Conservation (phyloP, 1,284 basidiomycete species). For the Sanghuangporus weigelae region DNA sequence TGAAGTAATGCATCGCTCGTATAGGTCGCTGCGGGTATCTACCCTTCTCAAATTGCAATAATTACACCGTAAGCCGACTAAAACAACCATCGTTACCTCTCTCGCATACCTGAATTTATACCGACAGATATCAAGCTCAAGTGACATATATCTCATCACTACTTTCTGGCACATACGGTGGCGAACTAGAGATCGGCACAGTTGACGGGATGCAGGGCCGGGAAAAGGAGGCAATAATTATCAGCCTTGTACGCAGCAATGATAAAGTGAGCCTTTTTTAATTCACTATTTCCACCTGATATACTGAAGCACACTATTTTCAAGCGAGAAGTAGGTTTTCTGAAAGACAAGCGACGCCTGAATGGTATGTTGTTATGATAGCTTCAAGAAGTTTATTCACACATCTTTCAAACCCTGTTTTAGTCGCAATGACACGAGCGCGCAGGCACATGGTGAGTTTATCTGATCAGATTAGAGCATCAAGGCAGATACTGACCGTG, state of each 20-base stretch:
- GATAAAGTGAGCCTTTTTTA: conserved; percentile 45
- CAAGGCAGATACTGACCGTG: neutral
- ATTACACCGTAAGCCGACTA: conserved; percentile 71
- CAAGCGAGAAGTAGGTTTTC: conserved; percentile 84
- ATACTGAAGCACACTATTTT: conserved; percentile 5
- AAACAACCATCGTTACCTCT: neutral
- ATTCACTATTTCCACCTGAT: neutral
- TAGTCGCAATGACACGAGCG: conserved; percentile 92
- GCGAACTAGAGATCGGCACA: conserved; percentile 80
- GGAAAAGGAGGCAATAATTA: conserved; percentile 86
- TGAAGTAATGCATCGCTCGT: neutral
- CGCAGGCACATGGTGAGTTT: conserved; percentile 76
- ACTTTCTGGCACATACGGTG: conserved; percentile 62
- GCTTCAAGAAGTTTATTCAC: neutral
- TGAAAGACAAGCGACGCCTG: conserved; percentile 84
- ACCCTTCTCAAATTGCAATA: conserved; percentile 76
- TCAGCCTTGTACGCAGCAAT: conserved; percentile 87
- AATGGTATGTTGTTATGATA: conserved; percentile 53
- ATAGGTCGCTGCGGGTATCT: conserved; percentile 67
- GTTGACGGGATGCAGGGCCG: conserved; percentile 94
- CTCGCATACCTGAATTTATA: neutral
- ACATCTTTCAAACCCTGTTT: neutral
- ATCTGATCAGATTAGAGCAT: neutral
- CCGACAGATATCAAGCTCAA: conserved; percentile 80
- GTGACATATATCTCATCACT: conserved; percentile 74